A percentile compares a stretch with the other conserved stretches of the same genome.
Evolutionary conservation across 805 yeast genomes (phyloP).

Genomic region (Candida sphagnicola): DNA sequence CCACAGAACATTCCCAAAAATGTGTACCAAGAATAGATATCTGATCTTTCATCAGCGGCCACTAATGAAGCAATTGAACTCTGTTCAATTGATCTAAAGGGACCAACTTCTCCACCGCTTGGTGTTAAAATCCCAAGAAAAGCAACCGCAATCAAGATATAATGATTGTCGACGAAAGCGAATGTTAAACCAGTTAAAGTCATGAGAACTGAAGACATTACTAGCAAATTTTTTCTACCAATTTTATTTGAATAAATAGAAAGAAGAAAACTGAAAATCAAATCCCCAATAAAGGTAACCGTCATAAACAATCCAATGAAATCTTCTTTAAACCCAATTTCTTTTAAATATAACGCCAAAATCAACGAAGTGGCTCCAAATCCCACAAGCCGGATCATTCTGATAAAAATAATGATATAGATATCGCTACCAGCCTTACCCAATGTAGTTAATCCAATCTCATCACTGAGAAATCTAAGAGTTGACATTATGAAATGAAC

Average conservation of each 20-base stretch:
- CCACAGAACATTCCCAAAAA: constrained; percentile 45
- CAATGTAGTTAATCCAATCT: constrained; percentile 33
- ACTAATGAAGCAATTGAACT: constrained; percentile 46
- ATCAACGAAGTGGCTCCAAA: constrained; percentile 37
- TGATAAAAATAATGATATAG: constrained; percentile 24
- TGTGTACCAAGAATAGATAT: constrained; percentile 56
- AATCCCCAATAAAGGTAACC: constrained; percentile 47
- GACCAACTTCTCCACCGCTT: constrained; percentile 57
- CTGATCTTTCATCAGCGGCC: constrained; percentile 40
- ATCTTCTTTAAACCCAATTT: constrained; percentile 38
- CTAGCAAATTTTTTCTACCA: constrained; percentile 42
- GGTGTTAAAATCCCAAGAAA: constrained; percentile 53
- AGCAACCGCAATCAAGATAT: constrained; percentile 33
- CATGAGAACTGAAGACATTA: constrained; percentile 40
- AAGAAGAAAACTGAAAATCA: constrained; percentile 43
- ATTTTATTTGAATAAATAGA: constrained; percentile 43
- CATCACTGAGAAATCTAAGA: constrained; percentile 16
- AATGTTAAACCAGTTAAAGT: constrained; percentile 40
- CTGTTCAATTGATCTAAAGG: constrained; percentile 56
- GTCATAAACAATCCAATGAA: constrained; percentile 49
- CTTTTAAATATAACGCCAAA: constrained; percentile 42
- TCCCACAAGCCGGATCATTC: constrained; percentile 32
- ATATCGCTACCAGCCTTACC: constrained; percentile 27
- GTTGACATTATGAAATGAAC: too few species aligned
- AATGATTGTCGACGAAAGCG: constrained; percentile 25